Conservation (phyloP, 208 protist genomes). For the Zelonia costaricensis region DNA sequence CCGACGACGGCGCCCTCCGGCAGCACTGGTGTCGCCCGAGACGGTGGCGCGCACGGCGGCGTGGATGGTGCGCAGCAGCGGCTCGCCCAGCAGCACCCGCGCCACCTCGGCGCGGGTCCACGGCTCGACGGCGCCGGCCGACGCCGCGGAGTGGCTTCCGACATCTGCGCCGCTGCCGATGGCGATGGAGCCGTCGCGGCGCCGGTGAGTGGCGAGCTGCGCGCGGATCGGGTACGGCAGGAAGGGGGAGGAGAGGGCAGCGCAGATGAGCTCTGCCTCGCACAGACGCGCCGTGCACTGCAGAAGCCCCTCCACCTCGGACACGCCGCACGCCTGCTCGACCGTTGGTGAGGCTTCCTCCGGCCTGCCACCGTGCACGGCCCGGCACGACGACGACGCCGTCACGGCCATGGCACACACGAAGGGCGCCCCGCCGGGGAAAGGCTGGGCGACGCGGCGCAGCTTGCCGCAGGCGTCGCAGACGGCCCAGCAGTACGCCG, state of each 20-base stretch:
- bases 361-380: neutral
- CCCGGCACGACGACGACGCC: slow-evolving; percentile 20
- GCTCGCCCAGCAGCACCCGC: slow-evolving; percentile 28
- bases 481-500: slow-evolving; percentile 76
- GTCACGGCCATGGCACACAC: slow-evolving; percentile 64
- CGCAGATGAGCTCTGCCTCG: slow-evolving; percentile 29
- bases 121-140: neutral
- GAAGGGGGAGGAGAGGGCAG: slow-evolving; percentile 35
- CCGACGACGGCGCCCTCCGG: neutral
- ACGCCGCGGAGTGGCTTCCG: neutral
- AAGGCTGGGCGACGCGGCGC: slow-evolving; percentile 80
- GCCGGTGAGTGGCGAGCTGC: slow-evolving; percentile 10
- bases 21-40: neutral
- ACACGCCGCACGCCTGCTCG: slow-evolving; percentile 44
- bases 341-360: neutral
- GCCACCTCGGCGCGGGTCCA: slow-evolving; percentile 15
- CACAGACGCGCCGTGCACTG: slow-evolving; percentile 24
- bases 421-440: slow-evolving; percentile 81
- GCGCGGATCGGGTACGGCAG: slow-evolving; percentile 28
- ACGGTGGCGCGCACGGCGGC: slow-evolving; percentile 17
- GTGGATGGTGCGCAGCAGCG: slow-evolving; percentile 27
- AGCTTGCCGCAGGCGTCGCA: slow-evolving; percentile 83
- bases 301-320: slow-evolving; percentile 55
- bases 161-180: neutral
- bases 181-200: neutral